These are phyloP conservation scores for Plectosphaerella cucumerina DNA, from an alignment of 2,329 filamentous ascomycete species.

Conservation along the genomic window DNA sequence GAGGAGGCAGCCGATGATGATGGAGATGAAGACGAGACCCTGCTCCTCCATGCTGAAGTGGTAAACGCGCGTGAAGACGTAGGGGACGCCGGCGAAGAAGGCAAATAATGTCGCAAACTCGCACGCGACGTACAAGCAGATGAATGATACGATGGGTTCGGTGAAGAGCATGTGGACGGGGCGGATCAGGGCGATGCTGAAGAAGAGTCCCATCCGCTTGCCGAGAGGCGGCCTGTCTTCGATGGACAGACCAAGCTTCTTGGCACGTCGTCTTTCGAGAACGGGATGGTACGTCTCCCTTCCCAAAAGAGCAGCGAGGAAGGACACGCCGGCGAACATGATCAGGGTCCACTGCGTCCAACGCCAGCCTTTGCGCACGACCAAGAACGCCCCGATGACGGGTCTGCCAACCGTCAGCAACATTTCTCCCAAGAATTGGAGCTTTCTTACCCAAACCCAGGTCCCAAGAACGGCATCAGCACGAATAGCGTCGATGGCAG, in stretches of 20 bases:
- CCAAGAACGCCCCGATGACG: conserved; percentile 44
- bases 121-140: conserved; percentile 44
- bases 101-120: conserved; percentile 48
- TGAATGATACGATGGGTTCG: conserved; percentile 59
- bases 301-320: conserved; percentile 31
- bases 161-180: conserved; percentile 55
- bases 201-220: conserved; percentile 19
- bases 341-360: conserved; percentile 49
- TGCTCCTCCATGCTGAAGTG: conserved; percentile 36
- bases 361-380: conserved; percentile 41
- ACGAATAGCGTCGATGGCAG: conserved; percentile 40
- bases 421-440: neutral
- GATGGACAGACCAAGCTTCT: conserved; percentile 25
- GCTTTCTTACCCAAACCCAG: conserved; percentile 42
- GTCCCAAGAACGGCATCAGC: conserved; percentile 48
- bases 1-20: conserved; percentile 40
- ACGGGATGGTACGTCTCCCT: conserved; percentile 55
- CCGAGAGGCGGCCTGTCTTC: conserved; percentile 18
- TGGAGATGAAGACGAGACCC: conserved; percentile 39
- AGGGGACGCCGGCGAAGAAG: conserved; percentile 49
- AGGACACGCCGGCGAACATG: conserved; percentile 27
- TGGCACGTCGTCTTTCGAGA: conserved; percentile 32
- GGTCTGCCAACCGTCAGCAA: conserved; percentile 28
- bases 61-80: conserved; percentile 41
- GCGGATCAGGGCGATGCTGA: conserved; percentile 39